Percentiles rank a stretch among this genome's conserved stretches.
Evolutionary conservation across 805 yeast genomes (phyloP).

Genomic region (Wickerhamomyces bisporus): DNA sequence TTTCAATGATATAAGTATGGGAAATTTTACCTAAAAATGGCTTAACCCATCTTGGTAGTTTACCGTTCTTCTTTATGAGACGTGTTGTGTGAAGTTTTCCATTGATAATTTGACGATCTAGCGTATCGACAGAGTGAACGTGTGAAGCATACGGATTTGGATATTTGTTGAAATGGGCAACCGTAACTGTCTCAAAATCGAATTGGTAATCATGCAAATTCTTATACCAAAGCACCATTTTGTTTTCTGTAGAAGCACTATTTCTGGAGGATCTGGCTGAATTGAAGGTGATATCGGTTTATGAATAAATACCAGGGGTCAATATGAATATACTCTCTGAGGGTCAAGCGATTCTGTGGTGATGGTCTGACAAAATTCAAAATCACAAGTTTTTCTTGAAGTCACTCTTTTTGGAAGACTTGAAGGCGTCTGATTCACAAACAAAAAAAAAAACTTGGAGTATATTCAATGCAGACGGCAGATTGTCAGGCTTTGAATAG

Average conservation of each 20-base stretch:
- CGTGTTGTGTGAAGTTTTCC: slow-evolving; percentile 71
- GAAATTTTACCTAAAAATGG: slow-evolving; percentile 69
- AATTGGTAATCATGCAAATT: slow-evolving; percentile 52
- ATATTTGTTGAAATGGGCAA: slow-evolving; percentile 71
- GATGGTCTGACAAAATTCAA: too few species aligned
- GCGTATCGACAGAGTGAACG: slow-evolving; percentile 77
- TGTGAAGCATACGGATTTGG: slow-evolving; percentile 79
- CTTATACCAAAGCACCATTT: slow-evolving; percentile 62
- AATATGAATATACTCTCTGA: too few species aligned
- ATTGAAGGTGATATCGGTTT: too few species aligned
- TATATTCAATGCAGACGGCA: too few species aligned
- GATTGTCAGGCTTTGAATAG: too few species aligned
- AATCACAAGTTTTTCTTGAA: too few species aligned
- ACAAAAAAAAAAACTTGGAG: too few species aligned
- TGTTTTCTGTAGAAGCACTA: background rate
- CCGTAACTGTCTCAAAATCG: slow-evolving; percentile 66
- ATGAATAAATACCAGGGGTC: too few species aligned
- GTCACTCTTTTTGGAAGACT: too few species aligned
- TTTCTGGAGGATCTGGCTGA: too few species aligned
- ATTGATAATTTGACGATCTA: slow-evolving; percentile 54
- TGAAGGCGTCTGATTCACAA: too few species aligned
- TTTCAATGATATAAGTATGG: slow-evolving; percentile 79
- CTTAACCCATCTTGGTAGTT: slow-evolving; percentile 72
- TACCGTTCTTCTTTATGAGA: slow-evolving; percentile 71
- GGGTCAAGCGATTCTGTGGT: too few species aligned